Evolutionary conservation across 176 grass and related monocot genomes (phyloP).

Genomic region (Carex parvula): DNA sequence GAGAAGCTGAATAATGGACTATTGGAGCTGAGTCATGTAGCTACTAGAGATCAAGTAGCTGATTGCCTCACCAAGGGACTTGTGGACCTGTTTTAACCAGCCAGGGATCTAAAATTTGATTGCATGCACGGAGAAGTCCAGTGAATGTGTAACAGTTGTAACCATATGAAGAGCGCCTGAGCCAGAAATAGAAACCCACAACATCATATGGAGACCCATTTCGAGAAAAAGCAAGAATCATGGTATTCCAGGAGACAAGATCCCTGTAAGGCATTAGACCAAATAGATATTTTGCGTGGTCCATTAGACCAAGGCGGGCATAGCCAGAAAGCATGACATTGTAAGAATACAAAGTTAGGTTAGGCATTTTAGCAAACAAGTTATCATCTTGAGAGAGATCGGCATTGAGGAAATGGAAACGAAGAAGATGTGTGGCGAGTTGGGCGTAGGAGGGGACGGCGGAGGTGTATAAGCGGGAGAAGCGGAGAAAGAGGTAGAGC

Average conservation of each 20-base stretch:
- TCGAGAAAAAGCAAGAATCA: constrained; percentile 42
- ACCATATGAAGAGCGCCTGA: constrained; percentile 42
- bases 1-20: too few species aligned
- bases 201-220: constrained; percentile 24
- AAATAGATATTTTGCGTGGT: constrained; percentile 31
- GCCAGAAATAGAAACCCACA: constrained; percentile 39
- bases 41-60: too few species aligned
- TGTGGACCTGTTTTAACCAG: constrained; percentile 50
- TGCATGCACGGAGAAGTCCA: constrained; percentile 39
- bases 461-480: constrained; percentile 40
- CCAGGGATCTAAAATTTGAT: constrained; percentile 28
- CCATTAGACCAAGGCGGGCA: constrained; percentile 32
- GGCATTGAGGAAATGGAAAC: constrained; percentile 42
- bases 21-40: too few species aligned
- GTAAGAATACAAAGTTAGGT: constrained; percentile 46
- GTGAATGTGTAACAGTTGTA: constrained; percentile 52
- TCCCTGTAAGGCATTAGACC: constrained; percentile 40
- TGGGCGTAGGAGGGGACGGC: constrained; percentile 32
- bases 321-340: constrained; percentile 73
- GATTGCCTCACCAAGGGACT: too few species aligned
- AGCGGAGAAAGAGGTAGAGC: constrained; percentile 48
- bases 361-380: constrained; percentile 53
- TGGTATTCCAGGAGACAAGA: constrained; percentile 43
- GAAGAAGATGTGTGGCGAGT: constrained; percentile 46
- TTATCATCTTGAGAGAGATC: constrained; percentile 42